A percentile compares a stretch with the other conserved stretches of the same genome.
Conservation (phyloP, 345 rosid species). For the Pistacia vera region DNA sequence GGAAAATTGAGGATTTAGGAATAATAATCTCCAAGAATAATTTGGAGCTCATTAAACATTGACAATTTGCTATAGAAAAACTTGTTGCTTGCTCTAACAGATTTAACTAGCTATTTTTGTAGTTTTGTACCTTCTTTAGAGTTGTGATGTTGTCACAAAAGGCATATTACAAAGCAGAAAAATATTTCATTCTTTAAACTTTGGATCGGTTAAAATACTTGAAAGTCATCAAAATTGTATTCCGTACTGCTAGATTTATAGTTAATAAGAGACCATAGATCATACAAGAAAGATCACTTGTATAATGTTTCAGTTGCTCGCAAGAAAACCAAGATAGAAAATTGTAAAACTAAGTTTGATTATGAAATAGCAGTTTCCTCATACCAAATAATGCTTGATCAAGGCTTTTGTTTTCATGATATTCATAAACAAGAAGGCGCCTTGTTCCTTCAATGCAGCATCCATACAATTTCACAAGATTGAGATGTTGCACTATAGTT, state of each 20-base stretch:
- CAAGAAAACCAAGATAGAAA: neutral
- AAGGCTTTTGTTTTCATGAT: slow-evolving; percentile 21
- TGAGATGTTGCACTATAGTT: slow-evolving; percentile 14
- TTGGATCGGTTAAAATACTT: too few relatives aligned
- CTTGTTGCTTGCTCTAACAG: too few relatives aligned
- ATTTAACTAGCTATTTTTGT: too few relatives aligned
- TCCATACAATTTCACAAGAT: slow-evolving; percentile 19
- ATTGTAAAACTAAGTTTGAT: neutral
- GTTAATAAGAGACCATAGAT: too few relatives aligned
- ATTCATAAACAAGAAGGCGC: slow-evolving; percentile 16
- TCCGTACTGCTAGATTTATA: too few relatives aligned
- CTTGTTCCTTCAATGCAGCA: slow-evolving; percentile 19
- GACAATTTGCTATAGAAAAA: too few relatives aligned
- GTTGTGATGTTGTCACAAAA: neutral
- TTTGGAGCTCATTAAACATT: too few relatives aligned
- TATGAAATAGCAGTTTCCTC: neutral
- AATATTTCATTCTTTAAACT: too few relatives aligned
- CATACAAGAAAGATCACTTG: neutral
- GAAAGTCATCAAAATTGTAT: too few relatives aligned
- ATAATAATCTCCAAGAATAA: too few relatives aligned
- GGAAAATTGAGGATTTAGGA: neutral
- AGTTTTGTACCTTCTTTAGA: neutral
- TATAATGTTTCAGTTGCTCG: neutral
- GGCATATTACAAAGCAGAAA: neutral
- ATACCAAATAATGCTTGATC: too few relatives aligned